Evolutionary conservation across 768 basidiomycete species (phyloP).

Genomic region (Psilocybe cyanescens): DNA sequence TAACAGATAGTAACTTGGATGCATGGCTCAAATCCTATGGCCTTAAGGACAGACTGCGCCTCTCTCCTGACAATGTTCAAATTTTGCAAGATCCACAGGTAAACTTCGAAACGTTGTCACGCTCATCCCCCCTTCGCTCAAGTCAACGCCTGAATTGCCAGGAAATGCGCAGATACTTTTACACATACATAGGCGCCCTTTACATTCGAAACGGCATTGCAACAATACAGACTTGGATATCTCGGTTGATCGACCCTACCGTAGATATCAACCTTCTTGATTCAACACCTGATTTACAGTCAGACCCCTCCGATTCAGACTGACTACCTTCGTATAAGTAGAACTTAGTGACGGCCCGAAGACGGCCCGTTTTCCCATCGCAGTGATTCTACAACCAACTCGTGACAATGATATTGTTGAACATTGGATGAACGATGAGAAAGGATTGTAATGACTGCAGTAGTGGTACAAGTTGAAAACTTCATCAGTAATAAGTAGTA

Average conservation of each 20-base stretch:
- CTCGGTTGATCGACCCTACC: conserved; percentile 55
- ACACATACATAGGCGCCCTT: conserved; percentile 69
- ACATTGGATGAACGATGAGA: neutral
- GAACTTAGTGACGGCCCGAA: too few relatives aligned
- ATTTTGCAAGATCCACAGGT: conserved; percentile 24
- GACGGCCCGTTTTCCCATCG: too few relatives aligned
- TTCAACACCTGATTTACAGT: neutral
- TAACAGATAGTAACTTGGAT: conserved; percentile 44
- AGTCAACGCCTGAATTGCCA: conserved; percentile 26
- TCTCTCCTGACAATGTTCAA: conserved; percentile 39
- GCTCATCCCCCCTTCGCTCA: neutral
- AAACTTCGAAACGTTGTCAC: neutral
- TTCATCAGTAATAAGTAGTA: too few relatives aligned
- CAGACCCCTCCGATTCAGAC: neutral
- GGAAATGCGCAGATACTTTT: conserved; percentile 61
- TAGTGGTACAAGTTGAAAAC: too few relatives aligned
- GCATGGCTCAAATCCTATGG: conserved; percentile 56
- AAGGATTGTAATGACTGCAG: neutral
- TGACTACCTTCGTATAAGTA: too few relatives aligned
- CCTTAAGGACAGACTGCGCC: conserved; percentile 57
- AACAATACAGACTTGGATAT: conserved; percentile 60
- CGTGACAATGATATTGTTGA: too few relatives aligned
- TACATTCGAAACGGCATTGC: conserved; percentile 58
- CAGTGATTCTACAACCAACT: too few relatives aligned
- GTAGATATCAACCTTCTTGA: conserved; percentile 23